These are phyloP conservation scores for Exophiala oligosperma DNA, from an alignment of 2,329 filamentous ascomycete species.

Conservation along the genomic window DNA sequence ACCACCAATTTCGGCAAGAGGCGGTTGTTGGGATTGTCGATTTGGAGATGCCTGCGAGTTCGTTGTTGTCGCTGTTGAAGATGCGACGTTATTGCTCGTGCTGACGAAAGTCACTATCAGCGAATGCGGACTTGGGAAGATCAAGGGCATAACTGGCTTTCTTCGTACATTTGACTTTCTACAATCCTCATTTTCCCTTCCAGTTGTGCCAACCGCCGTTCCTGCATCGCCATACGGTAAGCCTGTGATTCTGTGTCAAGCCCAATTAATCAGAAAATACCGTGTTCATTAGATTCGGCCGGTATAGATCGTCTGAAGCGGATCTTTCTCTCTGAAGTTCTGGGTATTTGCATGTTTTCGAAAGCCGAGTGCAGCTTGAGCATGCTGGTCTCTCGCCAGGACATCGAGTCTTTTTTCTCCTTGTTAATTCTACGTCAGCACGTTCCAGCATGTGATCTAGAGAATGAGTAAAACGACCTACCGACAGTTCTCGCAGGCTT, in stretches of 20 bases:
- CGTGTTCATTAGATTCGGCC: not conserved
- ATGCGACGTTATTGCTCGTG: not conserved
- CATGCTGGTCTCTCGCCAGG: slow-evolving; percentile 26
- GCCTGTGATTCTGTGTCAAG: not conserved
- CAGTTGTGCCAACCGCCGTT: not conserved
- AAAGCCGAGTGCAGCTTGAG: slow-evolving; percentile 25
- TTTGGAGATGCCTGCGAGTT: not conserved
- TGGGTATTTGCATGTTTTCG: slow-evolving; percentile 21
- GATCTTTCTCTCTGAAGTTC: not conserved
- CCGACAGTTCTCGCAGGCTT: slow-evolving; percentile 18
- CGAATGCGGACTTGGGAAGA: not conserved
- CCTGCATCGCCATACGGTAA: not conserved
- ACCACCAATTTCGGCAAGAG: not conserved
- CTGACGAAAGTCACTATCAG: not conserved
- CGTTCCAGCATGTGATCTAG: not conserved
- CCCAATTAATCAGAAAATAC: not conserved
- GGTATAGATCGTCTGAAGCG: not conserved
- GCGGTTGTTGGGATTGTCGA: not conserved
- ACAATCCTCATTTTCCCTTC: not conserved
- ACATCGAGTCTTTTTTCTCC: slow-evolving; percentile 29
- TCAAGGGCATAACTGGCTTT: not conserved
- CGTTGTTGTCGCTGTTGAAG: not conserved
- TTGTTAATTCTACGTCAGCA: slow-evolving; percentile 2
- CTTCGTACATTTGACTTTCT: not conserved
- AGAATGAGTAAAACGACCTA: slow-evolving; percentile 1